Percentiles rank a stretch among this genome's conserved stretches.
Evolutionary conservation across 106 monocot genomes (phyloP).

Genomic region (Allium sativum): DNA sequence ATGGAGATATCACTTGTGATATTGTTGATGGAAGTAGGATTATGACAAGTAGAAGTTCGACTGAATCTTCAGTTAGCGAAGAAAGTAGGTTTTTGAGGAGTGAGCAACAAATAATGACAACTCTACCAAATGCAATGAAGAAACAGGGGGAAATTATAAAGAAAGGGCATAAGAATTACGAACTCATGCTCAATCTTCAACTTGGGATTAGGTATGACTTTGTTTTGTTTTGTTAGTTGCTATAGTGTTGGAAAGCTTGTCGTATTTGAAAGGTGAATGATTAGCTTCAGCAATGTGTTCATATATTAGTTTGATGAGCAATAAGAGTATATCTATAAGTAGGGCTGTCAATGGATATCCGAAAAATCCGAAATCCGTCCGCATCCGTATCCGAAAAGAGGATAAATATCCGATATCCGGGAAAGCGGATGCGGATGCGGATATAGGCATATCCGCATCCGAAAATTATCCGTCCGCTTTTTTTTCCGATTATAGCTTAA

Average conservation of each 20-base stretch:
- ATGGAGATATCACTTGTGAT: slow-evolving; percentile 33
- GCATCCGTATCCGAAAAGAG: not conserved
- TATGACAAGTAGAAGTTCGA: slow-evolving; percentile 7
- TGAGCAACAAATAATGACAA: not conserved
- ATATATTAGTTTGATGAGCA: not conserved
- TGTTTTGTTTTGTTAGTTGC: not conserved
- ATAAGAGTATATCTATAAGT: not conserved
- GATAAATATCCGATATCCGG: not conserved
- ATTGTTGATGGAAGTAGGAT: slow-evolving; percentile 18
- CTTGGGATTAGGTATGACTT: slow-evolving; percentile 71
- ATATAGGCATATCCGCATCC: no score
- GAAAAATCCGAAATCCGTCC: not conserved
- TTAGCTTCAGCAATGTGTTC: not conserved
- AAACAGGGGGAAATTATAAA: slow-evolving; percentile 79
- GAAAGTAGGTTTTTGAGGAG: not conserved
- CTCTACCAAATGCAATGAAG: slow-evolving; percentile 19
- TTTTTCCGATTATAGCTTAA: no score
- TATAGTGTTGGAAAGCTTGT: no score
- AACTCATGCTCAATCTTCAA: slow-evolving; percentile 97
- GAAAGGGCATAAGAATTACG: slow-evolving; percentile 87
- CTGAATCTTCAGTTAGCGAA: not conserved
- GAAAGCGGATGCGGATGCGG: no score
- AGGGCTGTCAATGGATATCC: not conserved
- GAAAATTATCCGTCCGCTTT: no score
- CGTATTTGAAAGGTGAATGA: no score